A percentile compares a stretch with the other conserved stretches of the same genome.
Evolutionary conservation across 2,329 filamentous ascomycete species (phyloP).

Genomic region (Zelopaecilomyces penicillatus): DNA sequence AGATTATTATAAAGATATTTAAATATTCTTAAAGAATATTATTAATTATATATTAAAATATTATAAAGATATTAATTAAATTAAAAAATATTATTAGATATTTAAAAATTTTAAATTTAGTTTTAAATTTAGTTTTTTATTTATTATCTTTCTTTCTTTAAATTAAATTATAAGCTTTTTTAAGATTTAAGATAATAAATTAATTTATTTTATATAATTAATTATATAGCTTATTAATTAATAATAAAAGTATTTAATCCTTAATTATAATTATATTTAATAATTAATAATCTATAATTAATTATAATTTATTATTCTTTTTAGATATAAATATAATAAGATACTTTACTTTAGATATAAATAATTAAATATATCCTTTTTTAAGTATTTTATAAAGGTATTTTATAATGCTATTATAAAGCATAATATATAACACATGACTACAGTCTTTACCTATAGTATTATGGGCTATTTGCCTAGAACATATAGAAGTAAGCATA

Average conservation of each 20-base stretch:
- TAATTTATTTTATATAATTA: not conserved
- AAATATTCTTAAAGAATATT: too few species aligned
- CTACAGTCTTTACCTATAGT: too few species aligned
- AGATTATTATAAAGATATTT: too few species aligned
- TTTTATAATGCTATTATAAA: too few species aligned
- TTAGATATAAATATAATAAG: not conserved
- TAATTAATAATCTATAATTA: not conserved
- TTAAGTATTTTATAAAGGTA: not conserved
- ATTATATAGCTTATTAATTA: not conserved
- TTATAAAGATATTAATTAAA: not conserved
- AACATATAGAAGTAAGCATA: too few species aligned
- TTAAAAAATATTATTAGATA: too few species aligned
- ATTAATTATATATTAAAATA: too few species aligned
- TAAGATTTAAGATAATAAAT: not conserved
- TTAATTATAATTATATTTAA: not conserved
- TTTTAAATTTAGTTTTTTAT: not conserved
- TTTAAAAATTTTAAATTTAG: not conserved
- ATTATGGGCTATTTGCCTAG: too few species aligned
- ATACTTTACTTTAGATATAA: not conserved
- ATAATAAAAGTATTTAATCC: not conserved
- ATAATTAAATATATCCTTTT: not conserved
- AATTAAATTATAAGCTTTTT: too few species aligned
- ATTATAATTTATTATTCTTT: not conserved
- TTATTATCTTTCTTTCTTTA: too few species aligned
- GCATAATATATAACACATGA: too few species aligned